Percentiles rank a stretch among this genome's conserved stretches.
Conservation (phyloP, 306 rosid genomes). For the Coriaria nepalensis region DNA sequence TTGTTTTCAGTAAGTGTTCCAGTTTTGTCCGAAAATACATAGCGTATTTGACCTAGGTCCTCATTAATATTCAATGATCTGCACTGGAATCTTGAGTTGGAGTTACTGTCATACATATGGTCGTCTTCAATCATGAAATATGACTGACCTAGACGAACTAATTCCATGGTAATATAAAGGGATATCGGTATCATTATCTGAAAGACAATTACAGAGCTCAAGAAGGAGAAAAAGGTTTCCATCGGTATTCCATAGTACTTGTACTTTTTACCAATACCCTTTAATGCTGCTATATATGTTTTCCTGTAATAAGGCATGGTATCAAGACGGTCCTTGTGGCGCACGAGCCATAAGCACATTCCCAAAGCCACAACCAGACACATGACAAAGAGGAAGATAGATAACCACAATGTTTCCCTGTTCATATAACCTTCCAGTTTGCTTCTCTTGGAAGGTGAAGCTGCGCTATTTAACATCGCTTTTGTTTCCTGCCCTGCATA, state of each 20-base stretch:
- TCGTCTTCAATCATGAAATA: conserved; percentile 89
- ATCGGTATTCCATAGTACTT: conserved; percentile 74
- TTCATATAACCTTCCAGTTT: conserved; percentile 80
- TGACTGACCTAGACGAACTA: conserved; percentile 95
- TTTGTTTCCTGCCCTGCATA: conserved; percentile 98
- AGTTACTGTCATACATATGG: conserved; percentile 51
- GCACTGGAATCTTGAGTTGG: conserved; percentile 91
- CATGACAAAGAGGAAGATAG: conserved; percentile 64
- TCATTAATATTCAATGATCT: conserved; percentile 94
- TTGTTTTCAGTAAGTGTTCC: conserved; percentile 97
- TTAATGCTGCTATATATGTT: conserved; percentile 30
- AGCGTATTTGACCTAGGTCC: conserved; percentile 94
- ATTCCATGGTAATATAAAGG: conserved; percentile 92
- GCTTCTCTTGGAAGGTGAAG: conserved; percentile 91
- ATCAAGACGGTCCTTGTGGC: conserved; percentile 58
- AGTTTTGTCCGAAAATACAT: conserved; percentile 88
- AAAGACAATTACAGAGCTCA: conserved; percentile 90
- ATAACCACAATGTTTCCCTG: conserved; percentile 82
- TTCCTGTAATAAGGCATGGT: conserved; percentile 82
- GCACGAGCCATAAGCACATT: conserved; percentile 70
- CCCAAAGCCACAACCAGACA: conserved; percentile 84
- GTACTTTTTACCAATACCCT: conserved; percentile 34
- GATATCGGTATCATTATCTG: conserved; percentile 99
- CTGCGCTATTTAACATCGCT: conserved; percentile 94
- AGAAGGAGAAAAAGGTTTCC: conserved; percentile 85